Evolutionary conservation across 371 early-diverging fungal species (phyloP).

Genomic region (Mucor lusitanicus): DNA sequence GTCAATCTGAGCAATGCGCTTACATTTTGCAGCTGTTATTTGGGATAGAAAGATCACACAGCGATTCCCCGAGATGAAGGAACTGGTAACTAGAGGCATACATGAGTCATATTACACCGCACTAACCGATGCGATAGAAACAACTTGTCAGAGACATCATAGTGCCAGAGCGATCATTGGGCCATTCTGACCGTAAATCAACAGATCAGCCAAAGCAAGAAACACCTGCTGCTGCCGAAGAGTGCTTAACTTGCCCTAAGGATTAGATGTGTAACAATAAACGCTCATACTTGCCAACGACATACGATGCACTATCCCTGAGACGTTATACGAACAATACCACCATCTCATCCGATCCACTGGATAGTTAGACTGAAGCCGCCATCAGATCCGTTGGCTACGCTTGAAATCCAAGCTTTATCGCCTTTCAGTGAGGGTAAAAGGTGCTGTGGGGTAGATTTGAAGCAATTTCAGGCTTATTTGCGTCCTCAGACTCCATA

Average conservation of each 20-base stretch:
- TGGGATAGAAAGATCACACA: slow-evolving; percentile 70
- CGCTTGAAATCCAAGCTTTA: too few relatives aligned
- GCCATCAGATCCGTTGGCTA: too few relatives aligned
- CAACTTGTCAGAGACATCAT: slow-evolving; percentile 67
- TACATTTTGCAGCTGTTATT: slow-evolving; percentile 39
- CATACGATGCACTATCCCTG: too few relatives aligned
- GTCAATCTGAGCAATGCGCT: background rate
- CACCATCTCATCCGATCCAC: too few relatives aligned
- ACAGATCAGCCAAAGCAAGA: background rate
- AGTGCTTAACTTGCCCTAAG: slow-evolving; percentile 19
- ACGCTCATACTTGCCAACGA: too few relatives aligned
- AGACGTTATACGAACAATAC: too few relatives aligned
- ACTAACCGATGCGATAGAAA: slow-evolving; percentile 41
- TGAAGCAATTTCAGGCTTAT: too few relatives aligned
- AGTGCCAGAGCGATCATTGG: slow-evolving; percentile 68
- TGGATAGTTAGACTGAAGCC: too few relatives aligned
- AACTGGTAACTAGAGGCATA: slow-evolving; percentile 39
- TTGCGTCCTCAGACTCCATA: too few relatives aligned
- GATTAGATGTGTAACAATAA: background rate
- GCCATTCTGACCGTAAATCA: slow-evolving; percentile 53
- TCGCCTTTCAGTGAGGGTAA: too few relatives aligned
- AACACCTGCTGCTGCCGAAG: slow-evolving; percentile 1
- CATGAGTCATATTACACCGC: too few relatives aligned
- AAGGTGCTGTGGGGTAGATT: too few relatives aligned
- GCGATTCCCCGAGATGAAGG: slow-evolving; percentile 76